A percentile compares a stretch with the other conserved stretches of the same genome.
phyloP scores from a whole-genome alignment of 2,329 filamentous ascomycete genomes.

The Nannizzia gypsea region DNA sequence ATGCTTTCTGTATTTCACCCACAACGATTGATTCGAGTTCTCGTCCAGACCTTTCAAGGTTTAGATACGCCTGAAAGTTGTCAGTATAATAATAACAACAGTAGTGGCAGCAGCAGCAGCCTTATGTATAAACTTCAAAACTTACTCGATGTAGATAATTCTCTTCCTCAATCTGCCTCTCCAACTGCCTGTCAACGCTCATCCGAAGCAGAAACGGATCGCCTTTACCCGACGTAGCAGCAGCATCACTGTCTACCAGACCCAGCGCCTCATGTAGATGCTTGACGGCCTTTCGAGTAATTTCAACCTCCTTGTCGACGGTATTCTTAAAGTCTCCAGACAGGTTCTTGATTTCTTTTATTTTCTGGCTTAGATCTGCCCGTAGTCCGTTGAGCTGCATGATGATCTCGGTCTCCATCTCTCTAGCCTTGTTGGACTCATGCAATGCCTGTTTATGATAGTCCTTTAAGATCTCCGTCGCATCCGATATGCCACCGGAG shows the following conservation, averaged over 20 bases:
- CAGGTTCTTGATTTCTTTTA: conserved; percentile 93
- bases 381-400: conserved; percentile 72
- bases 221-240: conserved; percentile 66
- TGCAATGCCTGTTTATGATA: conserved; percentile 70
- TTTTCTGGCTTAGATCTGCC: conserved; percentile 85
- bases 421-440: conserved; percentile 77
- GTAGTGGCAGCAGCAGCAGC: neutral
- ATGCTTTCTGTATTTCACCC: conserved; percentile 94
- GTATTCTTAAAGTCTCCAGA: conserved; percentile 94
- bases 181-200: conserved; percentile 77
- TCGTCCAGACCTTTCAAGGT: conserved; percentile 83
- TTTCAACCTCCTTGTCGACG: conserved; percentile 88
- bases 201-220: conserved; percentile 84
- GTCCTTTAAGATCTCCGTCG: conserved; percentile 63
- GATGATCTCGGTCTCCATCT: conserved; percentile 87
- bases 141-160: conserved; percentile 86
- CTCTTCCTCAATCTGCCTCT: conserved; percentile 89
- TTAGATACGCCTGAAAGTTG: conserved; percentile 64
- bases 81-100: too few relatives aligned
- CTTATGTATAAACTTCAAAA: conserved; percentile 5
- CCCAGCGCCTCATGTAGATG: conserved; percentile 71
- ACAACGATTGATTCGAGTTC: conserved; percentile 95
- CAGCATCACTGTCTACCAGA: conserved; percentile 65
- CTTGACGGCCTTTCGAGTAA: conserved; percentile 65
- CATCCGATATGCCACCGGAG: conserved; percentile 77